Evolutionary conservation across 805 yeast species (phyloP), one percentile per base, ranked within the genome.

Genomic region (Pichia californica): DNA sequence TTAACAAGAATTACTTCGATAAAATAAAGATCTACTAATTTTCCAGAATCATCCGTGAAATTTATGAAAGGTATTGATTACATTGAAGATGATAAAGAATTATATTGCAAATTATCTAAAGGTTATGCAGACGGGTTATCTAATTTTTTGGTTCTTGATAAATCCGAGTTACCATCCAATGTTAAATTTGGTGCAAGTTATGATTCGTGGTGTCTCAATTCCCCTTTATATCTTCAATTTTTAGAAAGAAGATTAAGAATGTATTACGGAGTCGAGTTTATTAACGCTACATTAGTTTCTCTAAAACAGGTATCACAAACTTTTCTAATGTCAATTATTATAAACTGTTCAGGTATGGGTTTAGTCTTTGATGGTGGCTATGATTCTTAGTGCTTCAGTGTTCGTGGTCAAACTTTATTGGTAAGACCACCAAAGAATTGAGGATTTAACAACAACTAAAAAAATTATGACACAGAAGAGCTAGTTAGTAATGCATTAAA

Each of bases 331-430:
- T 40, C 50, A 23, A 43, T 62, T 4, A 58, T 64, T 3, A 59
- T 83, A 13, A 82, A 83, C 55, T 77, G 83, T 36, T 59, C 83
- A 0, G 89, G 89, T 1, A 59, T 56, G 38, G 89, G 89, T 1
- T 58, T 83, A 8, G 77, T 70, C 45, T 77, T 69, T 56, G 52
- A 71, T 14, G 85, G 84, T 5, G 76, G 77, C 0, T 61, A 63
- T 46, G 88, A 81, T 53, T 67, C 71, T 1, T 48, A 63, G 2
- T 60, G 70, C 30, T 77, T 59, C 53, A 67, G 70, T 1, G 79
- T 83, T 14, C 66, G 89, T 45, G 91, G 91, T 3, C 91, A 83
- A 56, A 83, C 89, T 0, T 60, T 83, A 38, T 58, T 81, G 28
- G 61, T 81, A 9, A 67, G 72, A 40, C 70, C 78, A 1, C 76